phyloP scores from a whole-genome alignment of 306 rosid genomes.

The Mucuna pruriens region DNA sequence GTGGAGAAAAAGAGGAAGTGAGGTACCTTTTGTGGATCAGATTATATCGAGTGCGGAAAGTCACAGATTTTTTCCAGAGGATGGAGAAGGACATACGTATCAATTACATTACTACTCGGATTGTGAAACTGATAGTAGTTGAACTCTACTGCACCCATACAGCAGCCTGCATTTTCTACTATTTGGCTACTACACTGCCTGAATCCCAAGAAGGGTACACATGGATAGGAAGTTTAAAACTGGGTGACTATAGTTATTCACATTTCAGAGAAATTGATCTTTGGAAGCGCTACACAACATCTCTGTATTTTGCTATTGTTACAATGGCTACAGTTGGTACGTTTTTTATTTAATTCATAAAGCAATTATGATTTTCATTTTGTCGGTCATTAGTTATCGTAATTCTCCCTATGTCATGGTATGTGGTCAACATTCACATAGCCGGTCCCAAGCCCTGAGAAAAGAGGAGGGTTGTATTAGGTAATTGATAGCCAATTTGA shows the following conservation, averaged over 20 bases:
- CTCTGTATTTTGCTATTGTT: slow-evolving; percentile 90
- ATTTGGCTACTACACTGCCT: slow-evolving; percentile 93
- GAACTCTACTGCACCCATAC: slow-evolving; percentile 98
- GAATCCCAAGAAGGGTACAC: slow-evolving; percentile 84
- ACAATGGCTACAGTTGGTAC: slow-evolving; percentile 98
- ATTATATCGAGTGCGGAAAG: slow-evolving; percentile 75
- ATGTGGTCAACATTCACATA: not conserved
- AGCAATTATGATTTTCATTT: not conserved
- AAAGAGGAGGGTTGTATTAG: not conserved
- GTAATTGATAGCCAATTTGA: not conserved
- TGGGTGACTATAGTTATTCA: slow-evolving; percentile 82
- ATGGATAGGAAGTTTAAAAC: slow-evolving; percentile 92
- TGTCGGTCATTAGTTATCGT: not conserved
- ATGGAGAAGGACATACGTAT: slow-evolving; percentile 93
- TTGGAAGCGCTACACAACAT: slow-evolving; percentile 87
- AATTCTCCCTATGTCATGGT: not conserved
- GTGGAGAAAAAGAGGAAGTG: slow-evolving; percentile 78
- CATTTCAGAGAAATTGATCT: slow-evolving; percentile 87
- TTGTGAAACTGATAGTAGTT: slow-evolving; percentile 80
- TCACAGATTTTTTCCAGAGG: slow-evolving; percentile 53
- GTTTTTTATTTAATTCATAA: slow-evolving; percentile 19
- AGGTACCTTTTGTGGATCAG: slow-evolving; percentile 93
- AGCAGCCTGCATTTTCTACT: slow-evolving; percentile 98
- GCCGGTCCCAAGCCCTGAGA: not conserved
- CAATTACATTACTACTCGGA: slow-evolving; percentile 78